A percentile compares a stretch with the other conserved stretches of the same genome.
Conservation (phyloP, 768 basidiomycete species). For the Gyrodon lividus region DNA sequence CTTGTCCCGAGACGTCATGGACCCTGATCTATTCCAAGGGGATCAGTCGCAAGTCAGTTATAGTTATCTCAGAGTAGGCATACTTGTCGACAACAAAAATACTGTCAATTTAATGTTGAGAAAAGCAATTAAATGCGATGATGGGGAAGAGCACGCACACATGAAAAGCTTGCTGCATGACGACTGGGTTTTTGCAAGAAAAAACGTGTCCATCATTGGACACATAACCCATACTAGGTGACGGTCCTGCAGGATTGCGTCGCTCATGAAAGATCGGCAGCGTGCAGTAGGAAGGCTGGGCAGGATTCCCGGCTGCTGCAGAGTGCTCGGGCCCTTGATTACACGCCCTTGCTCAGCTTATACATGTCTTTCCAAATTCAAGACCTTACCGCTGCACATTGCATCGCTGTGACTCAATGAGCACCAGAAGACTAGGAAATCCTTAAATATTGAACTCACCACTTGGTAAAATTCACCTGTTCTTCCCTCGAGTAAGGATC, state of each 20-base stretch:
- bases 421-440: background rate
- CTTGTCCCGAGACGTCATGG: constrained; percentile 41
- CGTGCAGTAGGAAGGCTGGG: constrained; percentile 49
- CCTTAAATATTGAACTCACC: constrained; percentile 35
- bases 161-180: constrained; percentile 50
- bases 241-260: constrained; percentile 19
- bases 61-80: background rate
- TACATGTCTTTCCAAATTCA: background rate
- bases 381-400: constrained; percentile 46
- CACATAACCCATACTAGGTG: constrained; percentile 39
- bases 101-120: constrained; percentile 9
- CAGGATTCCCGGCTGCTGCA: constrained; percentile 30
- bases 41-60: background rate
- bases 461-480: constrained; percentile 50
- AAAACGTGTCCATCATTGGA: constrained; percentile 53
- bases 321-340: constrained; percentile 46
- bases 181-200: constrained; percentile 47
- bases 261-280: constrained; percentile 49
- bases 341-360: background rate
- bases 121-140: too few species aligned
- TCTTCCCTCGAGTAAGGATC: constrained; percentile 65
- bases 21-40: constrained; percentile 38
- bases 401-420: constrained; percentile 38
- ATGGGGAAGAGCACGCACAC: constrained; percentile 38
- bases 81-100: constrained; percentile 50